Conservation (phyloP, 148 eudicot species). For the Polygonum maritimum region DNA sequence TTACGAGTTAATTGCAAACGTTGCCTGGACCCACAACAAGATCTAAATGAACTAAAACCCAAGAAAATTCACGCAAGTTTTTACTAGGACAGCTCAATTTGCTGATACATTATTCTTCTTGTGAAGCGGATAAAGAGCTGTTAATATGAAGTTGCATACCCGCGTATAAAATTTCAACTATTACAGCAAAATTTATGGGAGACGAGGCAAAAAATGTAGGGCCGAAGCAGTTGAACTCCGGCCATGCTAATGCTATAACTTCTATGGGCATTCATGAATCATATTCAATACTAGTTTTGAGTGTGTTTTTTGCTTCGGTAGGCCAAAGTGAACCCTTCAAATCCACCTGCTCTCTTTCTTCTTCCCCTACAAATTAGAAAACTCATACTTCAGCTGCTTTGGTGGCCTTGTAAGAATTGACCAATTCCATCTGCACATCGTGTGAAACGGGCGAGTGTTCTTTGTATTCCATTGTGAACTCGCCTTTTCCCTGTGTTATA, state of each 20-base stretch:
- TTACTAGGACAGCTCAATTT: neutral
- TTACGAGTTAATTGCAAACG: too few relatives aligned
- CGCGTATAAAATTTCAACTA: neutral
- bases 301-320: neutral
- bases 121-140: neutral
- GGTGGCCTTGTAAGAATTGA: conserved; percentile 61
- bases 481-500: conserved; percentile 76
- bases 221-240: neutral
- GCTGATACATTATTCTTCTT: neutral
- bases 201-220: neutral
- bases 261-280: neutral
- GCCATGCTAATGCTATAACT: conserved; percentile 6
- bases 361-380: neutral
- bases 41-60: too few relatives aligned
- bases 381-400: conserved; percentile 16
- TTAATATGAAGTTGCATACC: neutral
- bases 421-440: conserved; percentile 80
- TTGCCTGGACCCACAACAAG: too few relatives aligned
- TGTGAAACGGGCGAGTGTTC: conserved; percentile 76
- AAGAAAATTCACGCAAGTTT: neutral
- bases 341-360: neutral
- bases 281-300: neutral
- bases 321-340: neutral
- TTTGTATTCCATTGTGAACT: conserved; percentile 93
- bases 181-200: neutral